These are phyloP conservation scores for Vitis riparia DNA, from an alignment of 164 flowering plant species.

Conservation along the genomic window DNA sequence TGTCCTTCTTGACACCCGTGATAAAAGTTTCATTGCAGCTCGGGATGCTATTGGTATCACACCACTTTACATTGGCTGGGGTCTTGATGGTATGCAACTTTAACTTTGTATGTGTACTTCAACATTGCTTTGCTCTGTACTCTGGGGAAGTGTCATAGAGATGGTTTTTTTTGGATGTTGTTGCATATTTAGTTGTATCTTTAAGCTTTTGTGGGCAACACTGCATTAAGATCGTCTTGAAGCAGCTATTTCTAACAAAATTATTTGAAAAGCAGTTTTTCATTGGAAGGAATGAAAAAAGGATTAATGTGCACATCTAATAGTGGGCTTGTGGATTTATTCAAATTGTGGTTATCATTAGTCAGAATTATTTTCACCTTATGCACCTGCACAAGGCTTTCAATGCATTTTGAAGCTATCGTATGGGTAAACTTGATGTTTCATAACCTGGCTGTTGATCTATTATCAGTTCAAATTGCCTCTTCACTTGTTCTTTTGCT, in stretches of 20 bases:
- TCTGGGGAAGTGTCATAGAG: too few relatives aligned
- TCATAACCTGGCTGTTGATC: too few relatives aligned
- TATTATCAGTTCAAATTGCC: not conserved
- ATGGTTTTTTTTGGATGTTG: not conserved
- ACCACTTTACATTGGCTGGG: conserved; percentile 97
- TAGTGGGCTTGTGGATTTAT: too few relatives aligned
- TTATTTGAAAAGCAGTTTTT: too few relatives aligned
- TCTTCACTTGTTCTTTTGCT: not conserved
- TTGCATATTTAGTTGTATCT: not conserved
- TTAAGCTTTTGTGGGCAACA: not conserved
- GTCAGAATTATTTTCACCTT: too few relatives aligned
- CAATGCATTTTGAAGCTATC: too few relatives aligned
- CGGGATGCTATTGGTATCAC: conserved; percentile 95
- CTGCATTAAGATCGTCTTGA: not conserved
- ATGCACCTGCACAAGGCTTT: too few relatives aligned
- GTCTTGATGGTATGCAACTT: conserved; percentile 81
- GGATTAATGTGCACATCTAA: too few relatives aligned
- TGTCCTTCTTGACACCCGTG: conserved; percentile 90
- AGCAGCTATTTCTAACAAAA: not conserved
- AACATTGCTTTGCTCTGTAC: not conserved
- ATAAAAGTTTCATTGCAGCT: conserved; percentile 92
- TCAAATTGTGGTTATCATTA: too few relatives aligned
- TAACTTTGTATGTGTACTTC: too few relatives aligned
- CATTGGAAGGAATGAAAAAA: too few relatives aligned
- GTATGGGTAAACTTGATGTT: too few relatives aligned